phyloP scores from a whole-genome alignment of 1,284 basidiomycete species.

The Phenoliferia sp. region DNA sequence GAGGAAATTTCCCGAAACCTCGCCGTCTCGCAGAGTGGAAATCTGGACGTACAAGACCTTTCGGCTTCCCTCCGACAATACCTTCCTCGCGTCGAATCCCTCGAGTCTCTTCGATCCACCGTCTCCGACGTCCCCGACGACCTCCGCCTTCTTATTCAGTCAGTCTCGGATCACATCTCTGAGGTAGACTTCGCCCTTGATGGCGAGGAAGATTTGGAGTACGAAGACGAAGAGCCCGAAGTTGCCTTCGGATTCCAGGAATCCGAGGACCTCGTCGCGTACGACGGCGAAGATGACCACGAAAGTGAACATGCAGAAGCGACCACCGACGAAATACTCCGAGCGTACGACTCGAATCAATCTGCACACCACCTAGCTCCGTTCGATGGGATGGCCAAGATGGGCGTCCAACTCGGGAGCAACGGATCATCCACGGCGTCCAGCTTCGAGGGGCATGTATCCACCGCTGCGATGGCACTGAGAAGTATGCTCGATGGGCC shows the following conservation, averaged over 20 bases:
- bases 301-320: too few species aligned
- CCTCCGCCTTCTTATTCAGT: conserved; percentile 17
- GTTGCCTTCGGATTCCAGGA: not conserved
- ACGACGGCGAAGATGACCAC: not conserved
- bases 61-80: conserved; percentile 1
- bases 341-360: too few species aligned
- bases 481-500: conserved; percentile 9
- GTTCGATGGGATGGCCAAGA: not conserved
- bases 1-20: conserved; percentile 11
- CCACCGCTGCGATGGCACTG: conserved; percentile 15
- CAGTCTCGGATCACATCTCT: conserved; percentile 25
- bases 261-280: not conserved
- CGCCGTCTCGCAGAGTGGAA: not conserved
- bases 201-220: not conserved
- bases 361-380: too few species aligned
- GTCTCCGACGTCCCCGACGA: conserved; percentile 25
- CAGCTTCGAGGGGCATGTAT: conserved; percentile 21
- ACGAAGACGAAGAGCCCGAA: conserved; percentile 9
- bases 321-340: too few species aligned
- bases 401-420: not conserved
- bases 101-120: conserved; percentile 21
- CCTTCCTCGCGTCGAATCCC: conserved; percentile 10
- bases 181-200: conserved; percentile 15
- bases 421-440: conserved; percentile 8
- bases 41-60: conserved; percentile 4